phyloP scores from a whole-genome alignment of 225 moss, liverwort and hornwort species.

The Pseudoscleropodium purum region DNA sequence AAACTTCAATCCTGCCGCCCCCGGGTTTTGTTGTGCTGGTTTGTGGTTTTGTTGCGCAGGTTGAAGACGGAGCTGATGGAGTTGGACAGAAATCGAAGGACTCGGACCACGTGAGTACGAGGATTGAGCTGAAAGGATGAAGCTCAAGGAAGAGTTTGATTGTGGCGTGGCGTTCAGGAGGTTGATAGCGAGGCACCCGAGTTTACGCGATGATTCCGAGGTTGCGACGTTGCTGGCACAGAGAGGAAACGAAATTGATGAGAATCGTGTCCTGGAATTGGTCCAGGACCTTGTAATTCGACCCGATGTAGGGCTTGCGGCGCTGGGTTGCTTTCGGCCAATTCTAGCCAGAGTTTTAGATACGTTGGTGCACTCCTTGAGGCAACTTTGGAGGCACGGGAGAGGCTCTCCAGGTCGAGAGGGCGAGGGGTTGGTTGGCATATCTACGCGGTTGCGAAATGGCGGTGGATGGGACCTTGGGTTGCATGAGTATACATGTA shows the following conservation, averaged over 20 bases:
- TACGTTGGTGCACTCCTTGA: conserved; percentile 59
- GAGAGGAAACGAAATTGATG: conserved; percentile 19
- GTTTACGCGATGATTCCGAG: conserved; percentile 18
- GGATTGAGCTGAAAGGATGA: conserved; percentile 35
- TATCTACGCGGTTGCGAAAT: conserved; percentile 13
- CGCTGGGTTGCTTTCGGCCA: conserved; percentile 80
- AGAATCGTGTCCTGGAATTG: conserved; percentile 31
- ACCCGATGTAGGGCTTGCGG: conserved; percentile 59
- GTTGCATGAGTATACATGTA: conserved; percentile 64
- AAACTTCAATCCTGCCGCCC: neutral
- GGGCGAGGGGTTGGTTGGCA: conserved; percentile 7
- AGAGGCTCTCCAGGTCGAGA: conserved; percentile 1
- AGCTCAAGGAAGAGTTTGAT: conserved; percentile 43
- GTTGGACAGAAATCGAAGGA: neutral
- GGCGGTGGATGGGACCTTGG: conserved; percentile 61
- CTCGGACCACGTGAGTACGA: neutral
- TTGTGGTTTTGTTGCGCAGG: neutral
- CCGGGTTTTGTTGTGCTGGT: neutral
- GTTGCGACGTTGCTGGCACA: conserved; percentile 28
- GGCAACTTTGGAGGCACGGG: conserved; percentile 54
- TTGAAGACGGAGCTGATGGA: neutral
- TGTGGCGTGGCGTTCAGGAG: conserved; percentile 43
- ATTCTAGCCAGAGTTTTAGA: conserved; percentile 63
- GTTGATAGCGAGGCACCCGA: conserved; percentile 55
- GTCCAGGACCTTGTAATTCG: conserved; percentile 65